These are phyloP conservation scores for Cucurbita argyrosperma DNA, from an alignment of 306 rosid genomes.

Conservation along the genomic window DNA sequence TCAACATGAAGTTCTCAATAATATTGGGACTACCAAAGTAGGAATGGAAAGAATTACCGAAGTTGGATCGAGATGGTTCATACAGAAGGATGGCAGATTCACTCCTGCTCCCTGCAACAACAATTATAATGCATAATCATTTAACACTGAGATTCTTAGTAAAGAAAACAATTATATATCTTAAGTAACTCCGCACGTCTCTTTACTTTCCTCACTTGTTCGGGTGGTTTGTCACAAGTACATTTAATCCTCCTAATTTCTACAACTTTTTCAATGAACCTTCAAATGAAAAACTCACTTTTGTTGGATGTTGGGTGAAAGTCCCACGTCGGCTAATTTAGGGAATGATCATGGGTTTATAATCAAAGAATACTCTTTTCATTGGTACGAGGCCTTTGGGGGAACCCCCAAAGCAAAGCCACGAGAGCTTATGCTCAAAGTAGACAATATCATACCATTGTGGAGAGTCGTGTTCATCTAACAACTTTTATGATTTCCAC, in stretches of 20 bases:
- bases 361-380: too few species aligned
- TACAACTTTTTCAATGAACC: too few species aligned
- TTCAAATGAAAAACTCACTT: too few species aligned
- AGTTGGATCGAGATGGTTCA: slow-evolving; percentile 62
- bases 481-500: not conserved
- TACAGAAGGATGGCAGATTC: slow-evolving; percentile 59
- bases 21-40: not conserved
- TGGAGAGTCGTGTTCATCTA: too few species aligned
- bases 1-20: not conserved
- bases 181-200: not conserved
- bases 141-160: not conserved
- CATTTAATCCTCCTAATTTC: too few species aligned
- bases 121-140: not conserved
- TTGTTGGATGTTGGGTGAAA: too few species aligned
- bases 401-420: too few species aligned
- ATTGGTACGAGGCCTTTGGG: too few species aligned
- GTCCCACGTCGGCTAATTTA: too few species aligned
- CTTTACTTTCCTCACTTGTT: not conserved
- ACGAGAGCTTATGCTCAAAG: too few species aligned
- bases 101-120: slow-evolving; percentile 44
- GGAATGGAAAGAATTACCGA: slow-evolving; percentile 31
- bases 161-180: not conserved
- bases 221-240: not conserved
- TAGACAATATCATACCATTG: too few species aligned
- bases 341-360: too few species aligned